Base-by-base conservation (phyloP, 2,329 filamentous ascomycete species). In the Penicillium sp. region DNA sequence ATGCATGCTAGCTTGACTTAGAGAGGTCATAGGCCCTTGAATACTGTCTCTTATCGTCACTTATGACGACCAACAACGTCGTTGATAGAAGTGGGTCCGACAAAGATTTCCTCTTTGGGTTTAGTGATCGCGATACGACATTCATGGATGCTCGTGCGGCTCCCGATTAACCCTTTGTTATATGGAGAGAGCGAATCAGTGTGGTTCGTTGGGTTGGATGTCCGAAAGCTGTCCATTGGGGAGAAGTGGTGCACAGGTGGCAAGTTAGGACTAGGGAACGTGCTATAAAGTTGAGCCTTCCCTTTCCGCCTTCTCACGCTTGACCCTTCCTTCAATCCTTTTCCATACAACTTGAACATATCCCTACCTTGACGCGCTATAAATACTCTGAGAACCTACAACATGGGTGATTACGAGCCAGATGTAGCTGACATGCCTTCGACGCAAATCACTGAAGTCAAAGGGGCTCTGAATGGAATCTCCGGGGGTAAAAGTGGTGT, bases 401-500 rank as follows among this genome's bases (percentile, higher is more conserved):
- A 5, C 23, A 66, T 66, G 63, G 63, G 62, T 40, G 60, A 64
- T 47, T 66, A 64, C n/a, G 54, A 53, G 18, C 51, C 60, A 42
- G 55, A 57, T 5, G 2, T 15, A 20, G 22, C 35, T 41, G 12
- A 25, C 4, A 8, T 41, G 4, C 8, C 44, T n/a, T 12, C 20
- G 2, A 42, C 46, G 11, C 42, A 55, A 20, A 29, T 43, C 23
- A n/a, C 15, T 1, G 7, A 31, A 3, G 43, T 35, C 37, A 53
- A 54, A n/a, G 33, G 44, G 9, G n/a, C 33, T 9, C 35, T 52
- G 6, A 22, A 29, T 14, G 20, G 18, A 2, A n/a, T 23, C 31
- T 2, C 40, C 43, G 37, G 55, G 4, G 31, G 35, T n/a, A 23
- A 58, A 14, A 69, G 63, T 52, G 66, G 67, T 22, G 72, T 83